These are phyloP conservation scores for Aspergillus tubingensis DNA, from an alignment of 2,329 filamentous ascomycete genomes.

Conservation along the genomic window DNA sequence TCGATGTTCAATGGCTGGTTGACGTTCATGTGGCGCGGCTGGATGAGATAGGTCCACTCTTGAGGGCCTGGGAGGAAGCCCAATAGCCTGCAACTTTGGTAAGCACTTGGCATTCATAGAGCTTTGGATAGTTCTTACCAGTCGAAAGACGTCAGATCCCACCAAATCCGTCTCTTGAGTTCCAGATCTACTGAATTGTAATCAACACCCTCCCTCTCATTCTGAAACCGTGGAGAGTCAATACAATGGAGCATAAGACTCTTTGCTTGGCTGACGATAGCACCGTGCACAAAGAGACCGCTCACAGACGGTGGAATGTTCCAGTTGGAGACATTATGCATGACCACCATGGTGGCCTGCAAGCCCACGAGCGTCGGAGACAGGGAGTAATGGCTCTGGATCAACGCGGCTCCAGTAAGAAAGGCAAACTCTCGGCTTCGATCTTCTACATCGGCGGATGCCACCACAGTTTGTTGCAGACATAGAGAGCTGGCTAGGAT, in stretches of 20 bases:
- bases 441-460: slow-evolving; percentile 22
- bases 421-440: slow-evolving; percentile 32
- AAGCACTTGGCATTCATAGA: too few species aligned
- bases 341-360: slow-evolving; percentile 35
- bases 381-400: slow-evolving; percentile 32
- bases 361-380: slow-evolving; percentile 37
- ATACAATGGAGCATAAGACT: slow-evolving; percentile 40
- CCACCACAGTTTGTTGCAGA: slow-evolving; percentile 25
- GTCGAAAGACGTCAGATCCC: slow-evolving; percentile 47
- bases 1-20: slow-evolving; percentile 46
- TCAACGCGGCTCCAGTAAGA: slow-evolving; percentile 34
- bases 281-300: slow-evolving; percentile 26
- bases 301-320: slow-evolving; percentile 27
- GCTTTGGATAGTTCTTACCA: slow-evolving; percentile 33
- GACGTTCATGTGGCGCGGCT: slow-evolving; percentile 46
- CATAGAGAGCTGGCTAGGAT: slow-evolving; percentile 36
- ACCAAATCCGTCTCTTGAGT: slow-evolving; percentile 46
- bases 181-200: slow-evolving; percentile 35
- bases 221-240: slow-evolving; percentile 27
- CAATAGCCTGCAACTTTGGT: slow-evolving; percentile 34
- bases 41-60: slow-evolving; percentile 47
- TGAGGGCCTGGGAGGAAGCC: slow-evolving; percentile 46
- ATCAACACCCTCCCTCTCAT: slow-evolving; percentile 18
- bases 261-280: slow-evolving; percentile 34
- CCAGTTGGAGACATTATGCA: slow-evolving; percentile 31